A percentile compares a stretch with the other conserved stretches of the same genome.
Conservation (phyloP, 306 rosid species). For the Styphnolobium japonicum region DNA sequence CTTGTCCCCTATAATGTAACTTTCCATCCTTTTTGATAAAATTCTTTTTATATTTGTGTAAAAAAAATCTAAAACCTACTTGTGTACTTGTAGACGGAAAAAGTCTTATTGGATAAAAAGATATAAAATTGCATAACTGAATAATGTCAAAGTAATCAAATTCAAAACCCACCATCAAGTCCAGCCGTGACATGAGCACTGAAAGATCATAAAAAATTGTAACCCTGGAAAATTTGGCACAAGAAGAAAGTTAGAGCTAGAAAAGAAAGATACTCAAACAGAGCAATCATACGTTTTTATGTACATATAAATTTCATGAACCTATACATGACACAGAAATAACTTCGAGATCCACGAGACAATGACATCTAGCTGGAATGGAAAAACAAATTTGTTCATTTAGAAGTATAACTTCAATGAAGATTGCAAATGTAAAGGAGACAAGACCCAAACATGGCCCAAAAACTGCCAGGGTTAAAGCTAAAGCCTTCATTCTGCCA, state of each 20-base stretch:
- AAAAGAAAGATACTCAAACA: constrained; percentile 7
- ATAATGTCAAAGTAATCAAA: constrained; percentile 12
- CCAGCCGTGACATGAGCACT: constrained; percentile 60
- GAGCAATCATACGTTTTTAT: neutral
- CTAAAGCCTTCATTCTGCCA: neutral
- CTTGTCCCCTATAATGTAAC: neutral
- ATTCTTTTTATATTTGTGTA: neutral
- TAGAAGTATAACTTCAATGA: constrained; percentile 10
- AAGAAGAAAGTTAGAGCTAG: constrained; percentile 11
- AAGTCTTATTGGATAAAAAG: neutral
- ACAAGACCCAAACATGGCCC: constrained; percentile 15
- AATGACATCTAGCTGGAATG: neutral
- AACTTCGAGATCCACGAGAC: constrained; percentile 9
- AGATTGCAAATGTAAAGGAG: constrained; percentile 11
- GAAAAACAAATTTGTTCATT: constrained; percentile 7
- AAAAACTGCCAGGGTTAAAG: neutral
- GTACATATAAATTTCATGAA: constrained; percentile 4
- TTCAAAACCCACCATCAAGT: constrained; percentile 57
- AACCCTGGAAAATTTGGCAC: constrained; percentile 49
- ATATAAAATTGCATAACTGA: constrained; percentile 6
- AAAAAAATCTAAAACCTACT: neutral
- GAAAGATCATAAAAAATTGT: constrained; percentile 69
- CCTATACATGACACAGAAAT: constrained; percentile 8
- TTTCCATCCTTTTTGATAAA: neutral
- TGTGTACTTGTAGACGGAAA: neutral